Percentiles rank a stretch among this genome's conserved stretches.
Evolutionary conservation across 345 rosid genomes (phyloP).

Genomic region (Eucalyptus pauciflora): DNA sequence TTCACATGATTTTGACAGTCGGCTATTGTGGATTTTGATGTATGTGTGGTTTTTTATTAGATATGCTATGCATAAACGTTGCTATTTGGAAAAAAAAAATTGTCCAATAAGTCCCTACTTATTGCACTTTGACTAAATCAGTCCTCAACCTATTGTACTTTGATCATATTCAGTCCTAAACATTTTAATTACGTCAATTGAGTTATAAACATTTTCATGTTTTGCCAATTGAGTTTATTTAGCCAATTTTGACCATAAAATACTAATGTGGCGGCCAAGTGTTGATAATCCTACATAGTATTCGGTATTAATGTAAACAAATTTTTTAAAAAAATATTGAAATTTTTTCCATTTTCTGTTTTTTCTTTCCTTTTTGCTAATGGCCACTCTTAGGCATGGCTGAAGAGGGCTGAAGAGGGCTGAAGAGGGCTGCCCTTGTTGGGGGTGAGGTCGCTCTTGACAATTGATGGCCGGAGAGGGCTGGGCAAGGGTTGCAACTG

Average conservation of each 20-base stretch:
- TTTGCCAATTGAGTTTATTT: neutral
- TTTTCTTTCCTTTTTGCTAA: neutral
- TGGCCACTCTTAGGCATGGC: neutral
- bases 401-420: neutral
- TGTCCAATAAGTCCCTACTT: neutral
- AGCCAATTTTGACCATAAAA: too few relatives aligned
- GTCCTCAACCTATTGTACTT: too few relatives aligned
- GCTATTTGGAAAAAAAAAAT: neutral
- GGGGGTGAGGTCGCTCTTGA: neutral
- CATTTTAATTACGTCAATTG: too few relatives aligned
- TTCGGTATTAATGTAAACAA: too few relatives aligned
- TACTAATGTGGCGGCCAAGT: neutral
- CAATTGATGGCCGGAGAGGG: neutral
- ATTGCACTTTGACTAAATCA: neutral
- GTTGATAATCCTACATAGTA: too few relatives aligned
- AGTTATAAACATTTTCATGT: too few relatives aligned
- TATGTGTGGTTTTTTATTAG: neutral
- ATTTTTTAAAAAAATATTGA: too few relatives aligned
- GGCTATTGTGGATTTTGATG: neutral
- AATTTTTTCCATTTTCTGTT: too few relatives aligned
- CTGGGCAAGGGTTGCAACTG: too few relatives aligned
- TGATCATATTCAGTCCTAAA: fast-evolving
- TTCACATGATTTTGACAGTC: neutral
- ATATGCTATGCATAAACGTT: neutral
- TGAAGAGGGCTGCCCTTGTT: neutral